Base-by-base conservation (phyloP, 768 basidiomycete genomes). In the Paxillus ammoniavirescens region DNA sequence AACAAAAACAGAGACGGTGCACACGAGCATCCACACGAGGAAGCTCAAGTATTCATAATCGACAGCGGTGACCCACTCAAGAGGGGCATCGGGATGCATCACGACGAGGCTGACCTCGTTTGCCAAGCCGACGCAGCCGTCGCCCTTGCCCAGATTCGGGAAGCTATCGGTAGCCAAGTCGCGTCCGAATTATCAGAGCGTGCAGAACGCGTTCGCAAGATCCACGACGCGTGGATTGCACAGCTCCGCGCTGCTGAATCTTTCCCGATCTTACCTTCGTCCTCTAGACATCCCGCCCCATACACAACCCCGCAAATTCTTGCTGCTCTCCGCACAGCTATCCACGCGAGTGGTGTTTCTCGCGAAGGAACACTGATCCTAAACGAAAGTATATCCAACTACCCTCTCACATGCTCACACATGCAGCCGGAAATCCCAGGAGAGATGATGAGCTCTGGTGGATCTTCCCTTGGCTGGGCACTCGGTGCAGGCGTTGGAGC, bases 401-500 rank as follows among this genome's bases (percentile, higher is more conserved):
- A 74, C 56, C 70, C 75, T 1, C 33, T 65, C 2, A 76, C 81
- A 0, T 89, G 84, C 83, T 65, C 73, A 33, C 86, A 89, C 62
- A 67, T 88, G 62, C 72, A 75, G 15, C 77, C 82, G 1, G 77
- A 80, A 31, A 41, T 57, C 1, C 73, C 82, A 1, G 84, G 83
- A 1, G 74, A 72, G 45, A 66, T 84, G 45, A 55, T 87, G 13
- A 65, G 75, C 12, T 84, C 82, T 10, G 87, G 87, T 3, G 87
- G 82, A 5, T 81, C 83, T 1, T 81, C 83, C 8, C 73, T 90
- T 35, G 88, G 87, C 0, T 89, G 85, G 83, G 79, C 77, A 2
- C 68, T 88, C 3, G 87, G 83, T 41, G 86, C 82, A 0, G 80
- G 83, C 4, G 69, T 89, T 4, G 87, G 88, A 2, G 79, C 80